Evolutionary conservation across 1,284 basidiomycete species (phyloP), one percentile per base, ranked within the genome.

Genomic region (Sanghuangporus baumii): DNA sequence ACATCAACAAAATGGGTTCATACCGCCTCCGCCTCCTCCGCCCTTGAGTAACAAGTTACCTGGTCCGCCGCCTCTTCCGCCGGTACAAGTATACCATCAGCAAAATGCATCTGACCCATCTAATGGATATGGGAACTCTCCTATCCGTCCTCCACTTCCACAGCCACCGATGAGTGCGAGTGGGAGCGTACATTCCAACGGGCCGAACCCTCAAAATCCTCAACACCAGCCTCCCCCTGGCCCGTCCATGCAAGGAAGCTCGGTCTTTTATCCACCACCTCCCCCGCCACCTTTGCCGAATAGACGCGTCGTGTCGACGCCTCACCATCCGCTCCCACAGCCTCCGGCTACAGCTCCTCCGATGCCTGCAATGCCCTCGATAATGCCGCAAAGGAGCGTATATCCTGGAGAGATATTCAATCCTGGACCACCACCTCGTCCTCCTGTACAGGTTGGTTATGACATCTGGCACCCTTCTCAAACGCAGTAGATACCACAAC

Each of bases 371-470:
- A 55, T 62, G 59, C 67, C 54, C 20, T 7, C 16, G 16, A 46
- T 46, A 6, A 16, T 18, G 16, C 8, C 43, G 16, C 43, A 46
- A 9, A 18, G 59, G 18, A 58, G 63, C 26, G 56, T 65, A 23
- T 47, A 59, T 16, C 64, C 60, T 41, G 65, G 69, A 14, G 73
- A 75, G 47, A 59, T 68, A 0, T 72, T 70, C 56, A 72, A 76
- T 59, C 75, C 74, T 11, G 75, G 75, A n/a, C 75, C 75, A 1
- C 72, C 75, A 16, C 76, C 76, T 2, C 62, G 74, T 36, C 76
- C 76, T 6, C 76, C 75, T 1, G 37, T 65, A 16, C 68, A 70
- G 55, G 58, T 66, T 34, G 57, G 58, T 40, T 66, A 67, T 37
- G 72, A 74, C 14, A 59, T 59, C 34, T 63, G 62, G 62, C 54